phyloP scores from a whole-genome alignment of 2,329 filamentous ascomycete species.

The Xylariomycetidae sp. region DNA sequence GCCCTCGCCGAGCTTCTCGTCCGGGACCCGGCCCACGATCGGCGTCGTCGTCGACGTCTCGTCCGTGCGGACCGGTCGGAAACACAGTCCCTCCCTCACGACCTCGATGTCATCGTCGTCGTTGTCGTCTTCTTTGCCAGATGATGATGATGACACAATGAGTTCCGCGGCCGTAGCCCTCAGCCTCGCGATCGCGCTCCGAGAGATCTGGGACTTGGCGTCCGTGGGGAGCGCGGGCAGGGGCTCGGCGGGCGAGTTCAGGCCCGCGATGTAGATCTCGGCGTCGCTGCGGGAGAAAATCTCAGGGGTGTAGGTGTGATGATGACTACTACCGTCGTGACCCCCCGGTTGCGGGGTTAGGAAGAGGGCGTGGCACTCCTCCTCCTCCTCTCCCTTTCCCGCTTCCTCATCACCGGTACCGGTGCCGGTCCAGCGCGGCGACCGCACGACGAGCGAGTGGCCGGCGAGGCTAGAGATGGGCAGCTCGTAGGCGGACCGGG shows the following conservation, averaged over 20 bases:
- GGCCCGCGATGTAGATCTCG: conserved; percentile 68
- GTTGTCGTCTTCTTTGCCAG: conserved; percentile 28
- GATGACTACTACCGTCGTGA: conserved; percentile 39
- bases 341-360: conserved; percentile 30
- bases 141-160: too few species aligned
- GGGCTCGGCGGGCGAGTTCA: conserved; percentile 58
- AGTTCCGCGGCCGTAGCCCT: conserved; percentile 44
- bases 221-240: conserved; percentile 55
- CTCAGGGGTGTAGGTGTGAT: conserved; percentile 61
- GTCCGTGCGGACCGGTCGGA: conserved; percentile 60
- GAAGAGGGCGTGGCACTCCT: conserved; percentile 64
- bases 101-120: conserved; percentile 51
- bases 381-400: conserved; percentile 42
- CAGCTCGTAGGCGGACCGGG: conserved; percentile 44
- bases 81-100: conserved; percentile 64
- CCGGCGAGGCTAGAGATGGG: conserved; percentile 62
- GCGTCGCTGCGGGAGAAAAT: conserved; percentile 63
- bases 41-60: conserved; percentile 62
- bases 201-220: conserved; percentile 34
- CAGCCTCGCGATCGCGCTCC: conserved; percentile 43
- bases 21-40: conserved; percentile 54
- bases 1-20: conserved; percentile 48
- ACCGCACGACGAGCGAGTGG: conserved; percentile 65
- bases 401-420: too few species aligned
- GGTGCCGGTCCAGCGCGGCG: too few species aligned